These are phyloP conservation scores for Phaffomyces thermotolerans DNA, from an alignment of 805 yeast species.

Conservation along the genomic window DNA sequence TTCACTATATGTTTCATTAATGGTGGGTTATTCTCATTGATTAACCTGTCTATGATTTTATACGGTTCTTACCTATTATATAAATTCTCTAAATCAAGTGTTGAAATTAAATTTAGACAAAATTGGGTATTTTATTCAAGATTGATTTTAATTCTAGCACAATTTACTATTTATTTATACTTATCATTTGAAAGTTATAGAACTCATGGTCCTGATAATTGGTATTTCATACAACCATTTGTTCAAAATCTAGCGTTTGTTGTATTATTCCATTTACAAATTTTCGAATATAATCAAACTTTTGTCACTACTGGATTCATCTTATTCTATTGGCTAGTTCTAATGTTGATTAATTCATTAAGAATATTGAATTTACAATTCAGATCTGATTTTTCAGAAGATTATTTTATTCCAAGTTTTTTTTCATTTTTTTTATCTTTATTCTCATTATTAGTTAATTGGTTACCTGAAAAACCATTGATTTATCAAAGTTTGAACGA, in stretches of 20 bases:
- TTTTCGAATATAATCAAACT: slow-evolving; percentile 63
- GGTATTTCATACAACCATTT: slow-evolving; percentile 31
- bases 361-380: slow-evolving; percentile 34
- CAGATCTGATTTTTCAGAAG: slow-evolving; percentile 24
- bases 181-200: slow-evolving; percentile 16
- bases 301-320: slow-evolving; percentile 60
- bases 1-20: slow-evolving; percentile 55
- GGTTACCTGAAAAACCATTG: slow-evolving; percentile 32
- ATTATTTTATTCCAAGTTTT: slow-evolving; percentile 25
- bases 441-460: slow-evolving; percentile 28
- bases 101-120: slow-evolving; percentile 29
- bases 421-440: slow-evolving; percentile 28
- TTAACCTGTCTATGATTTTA: slow-evolving; percentile 36
- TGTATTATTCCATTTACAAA: slow-evolving; percentile 53
- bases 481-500: slow-evolving; percentile 29
- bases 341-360: slow-evolving; percentile 39
- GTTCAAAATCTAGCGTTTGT: slow-evolving; percentile 32
- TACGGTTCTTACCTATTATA: slow-evolving; percentile 35
- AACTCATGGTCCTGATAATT: slow-evolving; percentile 15
- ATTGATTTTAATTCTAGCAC: slow-evolving; percentile 26
- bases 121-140: slow-evolving; percentile 32
- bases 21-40: slow-evolving; percentile 38
- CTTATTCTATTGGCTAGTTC: slow-evolving; percentile 69
- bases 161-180: slow-evolving; percentile 22
- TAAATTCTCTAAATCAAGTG: slow-evolving; percentile 16